Evolutionary conservation across 2,329 filamentous ascomycete genomes (phyloP).

Genomic region (Pseudocercospora fijiensis): DNA sequence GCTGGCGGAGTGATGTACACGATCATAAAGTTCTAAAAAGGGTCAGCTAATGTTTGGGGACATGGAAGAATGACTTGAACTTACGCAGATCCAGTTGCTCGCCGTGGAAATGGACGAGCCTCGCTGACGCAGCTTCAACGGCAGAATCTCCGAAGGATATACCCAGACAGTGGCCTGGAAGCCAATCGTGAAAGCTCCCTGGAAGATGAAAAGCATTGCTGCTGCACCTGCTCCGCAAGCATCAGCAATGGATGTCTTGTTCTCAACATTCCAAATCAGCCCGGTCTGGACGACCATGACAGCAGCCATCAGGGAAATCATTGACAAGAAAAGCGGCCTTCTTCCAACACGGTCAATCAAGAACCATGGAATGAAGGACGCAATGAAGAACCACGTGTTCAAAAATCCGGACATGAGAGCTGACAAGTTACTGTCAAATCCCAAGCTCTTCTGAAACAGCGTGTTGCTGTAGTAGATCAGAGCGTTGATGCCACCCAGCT

Average conservation of each 20-base stretch:
- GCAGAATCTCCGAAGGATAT: slow-evolving; percentile 61
- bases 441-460: slow-evolving; percentile 33
- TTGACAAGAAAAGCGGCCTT: slow-evolving; percentile 35
- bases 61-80: not conserved
- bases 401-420: slow-evolving; percentile 37
- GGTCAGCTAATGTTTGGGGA: not conserved
- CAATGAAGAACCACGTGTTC: slow-evolving; percentile 53
- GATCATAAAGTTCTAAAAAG: slow-evolving; percentile 57
- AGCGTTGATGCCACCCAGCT: slow-evolving; percentile 36
- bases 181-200: slow-evolving; percentile 59
- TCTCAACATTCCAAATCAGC: slow-evolving; percentile 39
- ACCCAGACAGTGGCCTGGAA: slow-evolving; percentile 64
- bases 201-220: slow-evolving; percentile 63
- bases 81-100: slow-evolving; percentile 35
- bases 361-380: slow-evolving; percentile 50
- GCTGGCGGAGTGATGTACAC: slow-evolving; percentile 66
- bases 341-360: slow-evolving; percentile 39
- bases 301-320: slow-evolving; percentile 51
- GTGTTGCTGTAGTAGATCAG: slow-evolving; percentile 35
- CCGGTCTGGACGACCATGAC: slow-evolving; percentile 64
- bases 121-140: slow-evolving; percentile 38
- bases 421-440: slow-evolving; percentile 29
- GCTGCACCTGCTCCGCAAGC: slow-evolving; percentile 39
- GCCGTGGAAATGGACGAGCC: slow-evolving; percentile 37
- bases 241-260: slow-evolving; percentile 30